Conservation (phyloP, 192 early-diverging fungal genomes). For the Linnemannia schmuckeri region DNA sequence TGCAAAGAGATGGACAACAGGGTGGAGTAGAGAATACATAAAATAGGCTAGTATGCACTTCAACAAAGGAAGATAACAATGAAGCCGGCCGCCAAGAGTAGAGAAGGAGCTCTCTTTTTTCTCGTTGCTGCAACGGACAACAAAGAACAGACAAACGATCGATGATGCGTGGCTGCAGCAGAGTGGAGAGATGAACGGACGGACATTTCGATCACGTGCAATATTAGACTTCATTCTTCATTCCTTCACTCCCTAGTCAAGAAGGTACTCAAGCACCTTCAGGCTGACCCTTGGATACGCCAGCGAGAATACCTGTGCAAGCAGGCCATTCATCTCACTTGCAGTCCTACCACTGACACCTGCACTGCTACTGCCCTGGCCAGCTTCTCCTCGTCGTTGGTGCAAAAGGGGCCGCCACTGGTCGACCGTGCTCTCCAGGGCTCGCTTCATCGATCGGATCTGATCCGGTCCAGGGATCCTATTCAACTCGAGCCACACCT, state of each 20-base stretch:
- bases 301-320: constrained; percentile 31
- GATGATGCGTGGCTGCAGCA: neutral
- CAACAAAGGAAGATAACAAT: no score
- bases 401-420: neutral
- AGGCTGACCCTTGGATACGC: constrained; percentile 22
- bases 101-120: no score
- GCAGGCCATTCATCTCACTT: neutral
- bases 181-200: no score
- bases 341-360: no score
- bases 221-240: neutral
- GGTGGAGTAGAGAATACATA: no score
- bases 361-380: no score
- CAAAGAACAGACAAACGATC: neutral
- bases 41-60: no score
- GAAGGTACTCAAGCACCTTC: constrained; percentile 25
- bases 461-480: constrained; percentile 28
- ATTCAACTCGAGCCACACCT: constrained; percentile 37
- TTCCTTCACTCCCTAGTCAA: neutral
- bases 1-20: no score
- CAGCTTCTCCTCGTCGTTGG: neutral
- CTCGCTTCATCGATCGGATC: constrained; percentile 18
- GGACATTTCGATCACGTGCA: neutral
- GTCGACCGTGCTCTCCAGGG: neutral
- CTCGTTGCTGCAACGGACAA: neutral
- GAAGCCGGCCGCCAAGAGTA: no score